These are phyloP conservation scores for Asparagopsis taxiformis DNA, from an alignment of 31 red algal genomes.

Conservation along the genomic window DNA sequence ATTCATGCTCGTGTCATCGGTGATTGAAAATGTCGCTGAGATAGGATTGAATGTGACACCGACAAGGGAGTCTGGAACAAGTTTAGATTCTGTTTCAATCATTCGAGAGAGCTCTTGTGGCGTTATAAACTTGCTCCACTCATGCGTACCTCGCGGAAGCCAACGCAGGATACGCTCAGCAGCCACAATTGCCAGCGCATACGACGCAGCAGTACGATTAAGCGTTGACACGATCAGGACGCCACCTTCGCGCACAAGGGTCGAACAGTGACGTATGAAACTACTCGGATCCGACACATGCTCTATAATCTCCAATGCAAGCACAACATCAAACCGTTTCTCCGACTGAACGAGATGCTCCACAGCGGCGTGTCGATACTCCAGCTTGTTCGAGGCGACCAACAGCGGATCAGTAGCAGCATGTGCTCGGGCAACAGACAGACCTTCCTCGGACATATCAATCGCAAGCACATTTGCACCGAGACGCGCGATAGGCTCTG, in stretches of 20 bases:
- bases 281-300: conserved; percentile 80
- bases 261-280: conserved; percentile 66
- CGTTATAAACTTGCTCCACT: conserved; percentile 79
- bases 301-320: conserved; percentile 93
- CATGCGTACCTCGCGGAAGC: conserved; percentile 93
- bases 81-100: conserved; percentile 33
- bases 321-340: conserved; percentile 79
- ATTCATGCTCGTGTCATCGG: conserved; percentile 68
- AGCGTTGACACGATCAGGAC: conserved; percentile 92
- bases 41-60: conserved; percentile 72
- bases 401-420: conserved; percentile 59
- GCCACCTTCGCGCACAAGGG: conserved; percentile 72
- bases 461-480: conserved; percentile 90
- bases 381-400: conserved; percentile 22
- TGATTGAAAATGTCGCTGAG: conserved; percentile 51
- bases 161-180: conserved; percentile 82
- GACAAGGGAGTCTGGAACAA: conserved; percentile 50
- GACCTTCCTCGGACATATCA: conserved; percentile 76
- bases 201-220: conserved; percentile 77
- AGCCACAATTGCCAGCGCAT: conserved; percentile 68
- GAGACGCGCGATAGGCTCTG: conserved; percentile 88
- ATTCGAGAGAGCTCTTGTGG: conserved; percentile 79
- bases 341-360: conserved; percentile 45
- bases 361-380: conserved; percentile 63
- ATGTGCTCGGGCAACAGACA: conserved; percentile 72